Percentiles rank a stretch among this genome's conserved stretches.
phyloP scores from a whole-genome alignment of 2,329 filamentous ascomycete genomes.

The Pseudocercospora musae region DNA sequence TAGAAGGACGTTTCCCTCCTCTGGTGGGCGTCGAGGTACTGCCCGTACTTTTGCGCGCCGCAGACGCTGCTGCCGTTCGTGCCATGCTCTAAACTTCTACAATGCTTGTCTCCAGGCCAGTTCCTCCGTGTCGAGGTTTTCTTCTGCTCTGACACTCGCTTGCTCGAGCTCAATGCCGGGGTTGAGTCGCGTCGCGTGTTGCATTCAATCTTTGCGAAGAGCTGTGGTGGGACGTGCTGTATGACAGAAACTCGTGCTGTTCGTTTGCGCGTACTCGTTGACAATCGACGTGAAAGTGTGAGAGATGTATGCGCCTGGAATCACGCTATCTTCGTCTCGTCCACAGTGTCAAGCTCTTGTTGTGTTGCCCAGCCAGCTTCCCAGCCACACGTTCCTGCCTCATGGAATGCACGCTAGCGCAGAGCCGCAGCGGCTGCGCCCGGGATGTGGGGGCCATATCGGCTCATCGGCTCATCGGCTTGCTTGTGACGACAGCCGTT shows the following conservation, averaged over 20 bases:
- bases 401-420: not conserved
- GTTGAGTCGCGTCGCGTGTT: constrained; percentile 2
- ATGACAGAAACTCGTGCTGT: too few relatives aligned
- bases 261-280: not conserved
- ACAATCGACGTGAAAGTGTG: not conserved
- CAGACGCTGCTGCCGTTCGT: constrained; percentile 10
- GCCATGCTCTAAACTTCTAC: constrained; percentile 2
- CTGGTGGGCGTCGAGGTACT: constrained; percentile 6
- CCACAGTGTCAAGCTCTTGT: not conserved
- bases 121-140: not conserved
- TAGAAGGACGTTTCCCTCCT: constrained; percentile 27
- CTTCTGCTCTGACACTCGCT: not conserved
- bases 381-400: constrained; percentile 6
- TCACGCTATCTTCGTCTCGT: not conserved
- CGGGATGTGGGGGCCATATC: not conserved
- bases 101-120: not conserved
- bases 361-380: not conserved
- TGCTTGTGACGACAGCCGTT: not conserved
- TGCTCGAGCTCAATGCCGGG: not conserved
- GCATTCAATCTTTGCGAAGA: not conserved
- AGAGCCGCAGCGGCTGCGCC: not conserved
- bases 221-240: too few relatives aligned
- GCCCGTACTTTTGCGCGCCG: constrained; percentile 10
- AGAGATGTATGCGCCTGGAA: not conserved
- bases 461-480: not conserved